Percentiles rank a stretch among this genome's conserved stretches.
Evolutionary conservation across 2,329 filamentous ascomycete genomes (phyloP).

Genomic region (Diaporthe destruens): DNA sequence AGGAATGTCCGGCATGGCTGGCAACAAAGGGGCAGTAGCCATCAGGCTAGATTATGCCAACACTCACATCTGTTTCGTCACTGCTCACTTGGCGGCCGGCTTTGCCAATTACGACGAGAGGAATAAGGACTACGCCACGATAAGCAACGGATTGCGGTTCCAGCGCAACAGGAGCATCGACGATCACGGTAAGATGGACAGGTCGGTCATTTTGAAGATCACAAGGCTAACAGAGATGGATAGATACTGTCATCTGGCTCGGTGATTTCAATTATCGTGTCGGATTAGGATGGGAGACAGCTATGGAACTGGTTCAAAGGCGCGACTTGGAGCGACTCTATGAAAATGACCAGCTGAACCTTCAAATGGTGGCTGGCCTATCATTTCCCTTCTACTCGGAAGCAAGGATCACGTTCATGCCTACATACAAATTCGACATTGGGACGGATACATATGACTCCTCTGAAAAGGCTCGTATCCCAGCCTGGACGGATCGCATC

Average conservation of each 20-base stretch:
- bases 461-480: slow-evolving; percentile 95
- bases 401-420: slow-evolving; percentile 86
- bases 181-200: slow-evolving; percentile 75
- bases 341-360: slow-evolving; percentile 94
- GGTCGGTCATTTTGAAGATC: background rate
- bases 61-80: slow-evolving; percentile 94
- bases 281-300: slow-evolving; percentile 82
- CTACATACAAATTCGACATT: slow-evolving; percentile 96
- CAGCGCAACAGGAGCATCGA: slow-evolving; percentile 92
- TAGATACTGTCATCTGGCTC: slow-evolving; percentile 87
- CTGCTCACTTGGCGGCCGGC: slow-evolving; percentile 93
- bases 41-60: slow-evolving; percentile 96
- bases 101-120: slow-evolving; percentile 97
- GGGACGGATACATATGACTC: slow-evolving; percentile 91
- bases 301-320: slow-evolving; percentile 78
- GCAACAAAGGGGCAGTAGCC: slow-evolving; percentile 97
- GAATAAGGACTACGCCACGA: slow-evolving; percentile 92
- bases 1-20: slow-evolving; percentile 95
- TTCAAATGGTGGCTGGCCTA: slow-evolving; percentile 94
- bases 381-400: slow-evolving; percentile 95
- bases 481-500: slow-evolving; percentile 96
- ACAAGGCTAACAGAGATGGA: slow-evolving; percentile 44
- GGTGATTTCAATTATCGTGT: slow-evolving; percentile 99
- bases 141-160: slow-evolving; percentile 87
- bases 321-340: slow-evolving; percentile 84